Base-by-base conservation (phyloP, 2,329 filamentous ascomycete species). In the Colletotrichum tabaci region DNA sequence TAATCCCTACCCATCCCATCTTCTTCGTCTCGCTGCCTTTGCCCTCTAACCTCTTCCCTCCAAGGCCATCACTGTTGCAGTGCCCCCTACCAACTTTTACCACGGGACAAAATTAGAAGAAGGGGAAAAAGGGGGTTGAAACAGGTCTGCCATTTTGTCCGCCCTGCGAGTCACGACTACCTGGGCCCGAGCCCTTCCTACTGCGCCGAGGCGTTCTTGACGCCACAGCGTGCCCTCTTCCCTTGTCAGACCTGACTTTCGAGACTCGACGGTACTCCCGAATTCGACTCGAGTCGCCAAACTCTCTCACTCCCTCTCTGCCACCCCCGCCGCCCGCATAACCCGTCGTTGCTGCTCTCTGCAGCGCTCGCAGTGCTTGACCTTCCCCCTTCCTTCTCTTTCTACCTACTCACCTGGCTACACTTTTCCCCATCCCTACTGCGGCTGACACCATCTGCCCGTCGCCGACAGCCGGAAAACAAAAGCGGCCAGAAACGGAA, bases 141-240 rank as follows among this genome's bases (percentile, higher is more conserved):
- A 67, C 66, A 73, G 47, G 58, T 52, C 68, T 73, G 52, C 71
- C 71, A 71, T 76, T 76, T 76, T 76, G 75, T 75, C 67, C 55
- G 74, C 67, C 60, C 67, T 67, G 63, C 68, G 67, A 70, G 67
- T 57, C 70, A 71, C 63, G 72, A 65, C 60, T 68, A 56, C 50
- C 62, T 68, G 72, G 72, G 72, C 72, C 68, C 56, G 64, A 72
- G 72, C 72, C 72, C 72, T 64, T 63, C 50, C 58, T 21, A 63
- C 65, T 44, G 23, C 75, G 69, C 71, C 67, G 64, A 74, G 75
- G 75, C 74, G 75, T 75, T 67, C 65, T 73, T 67, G 40, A 66
- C 74, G 74, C 74, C 62, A 63, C 72, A 72, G 74, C 73, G 63
- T 65, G 60, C 61, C 69, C 68, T 61, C 64, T 61, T 52, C 47